Evolutionary conservation across 345 rosid species (phyloP), one percentile per base, ranked within the genome.

Genomic region (Pistacia vera): DNA sequence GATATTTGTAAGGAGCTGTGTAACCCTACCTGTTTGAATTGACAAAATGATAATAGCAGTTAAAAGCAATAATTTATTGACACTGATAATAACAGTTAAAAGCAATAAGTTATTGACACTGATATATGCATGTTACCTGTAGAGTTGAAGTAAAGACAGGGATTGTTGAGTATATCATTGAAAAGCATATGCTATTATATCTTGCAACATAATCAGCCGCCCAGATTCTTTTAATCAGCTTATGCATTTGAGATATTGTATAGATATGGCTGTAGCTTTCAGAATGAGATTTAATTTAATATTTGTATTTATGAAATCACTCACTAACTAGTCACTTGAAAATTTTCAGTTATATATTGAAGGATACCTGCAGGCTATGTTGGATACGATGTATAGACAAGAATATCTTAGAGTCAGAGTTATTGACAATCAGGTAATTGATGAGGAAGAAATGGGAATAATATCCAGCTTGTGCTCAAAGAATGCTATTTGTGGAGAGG

Each of bases 291-390:
- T 14, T 16, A 54, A 16, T 35, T 30, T 63, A 54, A 17, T 35
- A n/a, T 51, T 35, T 57, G 49, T 74, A 5, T 58, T 25, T 71
- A n/a, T 56, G 11, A 61, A 33, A 58, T 60, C 28, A n/a, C 61
- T 73, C 38, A 49, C 80, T 72, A 22, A 68, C 64, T 57, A 48
- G 69, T 44, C 51, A 28, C 78, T 72, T 78, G 67, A 61, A 75
- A 61, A 61, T 67, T 64, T 85, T 89, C 94, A 91, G 98, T 80
- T 91, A 69, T 95, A 93, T 81, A 87, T 95, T 78, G 98, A 95
- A 88, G 98, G 98, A 71, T 95, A 93, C 86, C 89, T 93, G 75
- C 97, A 93, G 87, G 98, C 98, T 68, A 91, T 95, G 98, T 77
- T 95, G 89, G 97, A 95, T 83, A 66, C 91, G 10, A 85, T 86